Evolutionary conservation across 768 basidiomycete species (phyloP).

Genomic region (Lactifluus piperatus): DNA sequence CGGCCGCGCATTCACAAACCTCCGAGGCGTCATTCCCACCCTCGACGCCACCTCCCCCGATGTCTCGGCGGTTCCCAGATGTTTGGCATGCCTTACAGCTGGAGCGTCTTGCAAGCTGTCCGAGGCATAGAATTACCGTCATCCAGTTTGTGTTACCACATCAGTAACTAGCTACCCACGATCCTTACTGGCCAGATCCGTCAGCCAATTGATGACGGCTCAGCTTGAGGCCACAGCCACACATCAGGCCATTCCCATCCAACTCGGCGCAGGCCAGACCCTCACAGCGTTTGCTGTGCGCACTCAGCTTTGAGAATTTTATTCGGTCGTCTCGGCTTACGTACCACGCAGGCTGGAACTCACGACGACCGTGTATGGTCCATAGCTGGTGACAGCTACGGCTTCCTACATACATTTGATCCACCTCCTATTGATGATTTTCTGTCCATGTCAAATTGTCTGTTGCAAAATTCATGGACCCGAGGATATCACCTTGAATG

Average conservation of each 20-base stretch:
- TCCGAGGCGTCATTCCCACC: neutral
- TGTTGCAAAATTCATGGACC: slow-evolving; percentile 9
- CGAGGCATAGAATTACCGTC: slow-evolving; percentile 7
- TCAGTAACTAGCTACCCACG: neutral
- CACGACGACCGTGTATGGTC: slow-evolving; percentile 1
- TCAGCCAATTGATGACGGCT: slow-evolving; percentile 10
- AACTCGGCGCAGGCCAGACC: neutral
- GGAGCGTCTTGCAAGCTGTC: slow-evolving; percentile 2
- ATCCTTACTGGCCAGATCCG: neutral
- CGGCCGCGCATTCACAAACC: neutral
- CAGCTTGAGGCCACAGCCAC: slow-evolving; percentile 6
- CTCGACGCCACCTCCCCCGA: neutral
- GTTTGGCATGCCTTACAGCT: slow-evolving; percentile 8
- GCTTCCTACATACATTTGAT: slow-evolving; percentile 8
- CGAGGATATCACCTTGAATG: slow-evolving; percentile 3
- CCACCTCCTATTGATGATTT: neutral
- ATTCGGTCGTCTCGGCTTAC: neutral
- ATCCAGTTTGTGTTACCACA: slow-evolving; percentile 8
- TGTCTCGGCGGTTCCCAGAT: neutral
- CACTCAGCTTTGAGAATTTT: neutral
- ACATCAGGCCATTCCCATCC: slow-evolving; percentile 8
- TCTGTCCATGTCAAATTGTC: neutral
- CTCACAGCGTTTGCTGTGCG: slow-evolving; percentile 15
- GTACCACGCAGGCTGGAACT: slow-evolving; percentile 1
- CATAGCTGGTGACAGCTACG: slow-evolving; percentile 14